Conservation (phyloP, 441 rosid species). For the Breynia disticha region DNA sequence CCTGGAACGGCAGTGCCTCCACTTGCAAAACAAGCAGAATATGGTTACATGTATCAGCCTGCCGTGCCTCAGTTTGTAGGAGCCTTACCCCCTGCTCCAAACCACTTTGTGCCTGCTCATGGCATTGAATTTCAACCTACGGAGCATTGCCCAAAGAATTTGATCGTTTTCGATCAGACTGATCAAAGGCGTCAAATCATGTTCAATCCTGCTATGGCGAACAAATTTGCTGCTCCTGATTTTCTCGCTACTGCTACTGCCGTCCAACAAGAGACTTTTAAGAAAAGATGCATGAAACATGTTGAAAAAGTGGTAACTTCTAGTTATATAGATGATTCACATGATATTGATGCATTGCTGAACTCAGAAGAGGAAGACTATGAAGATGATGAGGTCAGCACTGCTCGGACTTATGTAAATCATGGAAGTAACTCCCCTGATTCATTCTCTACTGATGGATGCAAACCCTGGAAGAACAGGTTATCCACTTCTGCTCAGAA, state of each 20-base stretch:
- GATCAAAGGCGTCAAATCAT: conserved; percentile 56
- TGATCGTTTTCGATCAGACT: conserved; percentile 64
- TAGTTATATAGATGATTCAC: conserved; percentile 62
- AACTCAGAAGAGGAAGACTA: conserved; percentile 55
- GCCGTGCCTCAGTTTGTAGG: conserved; percentile 38
- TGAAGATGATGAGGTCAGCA: conserved; percentile 72
- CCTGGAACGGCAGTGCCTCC: conserved; percentile 25
- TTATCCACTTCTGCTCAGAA: conserved; percentile 27
- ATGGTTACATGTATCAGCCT: conserved; percentile 31
- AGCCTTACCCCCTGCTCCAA: conserved; percentile 42
- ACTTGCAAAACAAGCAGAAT: conserved; percentile 37
- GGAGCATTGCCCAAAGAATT: conserved; percentile 65
- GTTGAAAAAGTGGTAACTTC: conserved; percentile 34
- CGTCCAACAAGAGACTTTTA: conserved; percentile 30
- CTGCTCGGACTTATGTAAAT: conserved; percentile 47
- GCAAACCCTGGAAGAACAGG: conserved; percentile 28
- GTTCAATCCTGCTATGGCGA: conserved; percentile 66
- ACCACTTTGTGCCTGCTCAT: conserved; percentile 32
- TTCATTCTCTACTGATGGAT: conserved; percentile 39
- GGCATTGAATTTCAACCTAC: conserved; percentile 75
- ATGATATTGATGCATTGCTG: conserved; percentile 77
- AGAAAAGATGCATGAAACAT: conserved; percentile 20
- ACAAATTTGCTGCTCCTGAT: conserved; percentile 39
- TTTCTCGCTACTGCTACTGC: conserved; percentile 25
- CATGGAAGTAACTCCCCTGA: conserved; percentile 42